These are phyloP conservation scores for Cymbopogon citratus DNA, from an alignment of 176 grass and related monocot species.

Conservation along the genomic window DNA sequence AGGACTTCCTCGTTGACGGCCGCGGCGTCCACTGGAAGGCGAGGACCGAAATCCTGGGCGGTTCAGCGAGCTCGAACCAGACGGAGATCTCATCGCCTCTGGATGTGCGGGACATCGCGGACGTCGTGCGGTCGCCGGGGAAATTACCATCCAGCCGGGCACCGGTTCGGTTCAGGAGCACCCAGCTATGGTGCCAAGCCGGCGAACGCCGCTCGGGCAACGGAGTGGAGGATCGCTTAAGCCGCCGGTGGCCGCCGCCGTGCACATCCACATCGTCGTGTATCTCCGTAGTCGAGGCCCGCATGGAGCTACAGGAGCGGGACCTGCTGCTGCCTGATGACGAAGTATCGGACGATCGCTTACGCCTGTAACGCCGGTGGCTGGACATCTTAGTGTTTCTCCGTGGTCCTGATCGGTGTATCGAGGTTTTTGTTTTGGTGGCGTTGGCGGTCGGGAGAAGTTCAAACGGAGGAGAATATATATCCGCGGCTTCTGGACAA, in stretches of 20 bases:
- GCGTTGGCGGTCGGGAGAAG: no score
- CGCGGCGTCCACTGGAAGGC: not conserved
- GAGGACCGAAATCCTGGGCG: not conserved
- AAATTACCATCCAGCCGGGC: not conserved
- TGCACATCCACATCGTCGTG: not conserved
- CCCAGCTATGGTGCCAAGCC: not conserved
- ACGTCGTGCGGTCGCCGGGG: not conserved
- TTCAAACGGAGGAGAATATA: no score
- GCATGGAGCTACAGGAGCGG: no score
- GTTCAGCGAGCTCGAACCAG: not conserved
- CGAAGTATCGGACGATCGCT: no score
- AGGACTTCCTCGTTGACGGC: no score
- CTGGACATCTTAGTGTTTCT: not conserved
- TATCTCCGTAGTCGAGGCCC: no score
- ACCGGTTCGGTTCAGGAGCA: not conserved
- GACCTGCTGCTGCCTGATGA: no score
- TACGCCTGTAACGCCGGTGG: not conserved
- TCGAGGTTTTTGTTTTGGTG: not conserved
- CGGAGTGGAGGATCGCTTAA: not conserved
- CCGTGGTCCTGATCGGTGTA: not conserved
- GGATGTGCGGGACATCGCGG: not conserved
- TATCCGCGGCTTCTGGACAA: no score
- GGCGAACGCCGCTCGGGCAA: not conserved
- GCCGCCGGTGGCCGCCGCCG: not conserved
- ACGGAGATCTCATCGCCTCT: not conserved